Percentiles rank a stretch among this genome's conserved stretches.
Conservation (phyloP, 2,329 filamentous ascomycete species). For the Cladosporium sp. region DNA sequence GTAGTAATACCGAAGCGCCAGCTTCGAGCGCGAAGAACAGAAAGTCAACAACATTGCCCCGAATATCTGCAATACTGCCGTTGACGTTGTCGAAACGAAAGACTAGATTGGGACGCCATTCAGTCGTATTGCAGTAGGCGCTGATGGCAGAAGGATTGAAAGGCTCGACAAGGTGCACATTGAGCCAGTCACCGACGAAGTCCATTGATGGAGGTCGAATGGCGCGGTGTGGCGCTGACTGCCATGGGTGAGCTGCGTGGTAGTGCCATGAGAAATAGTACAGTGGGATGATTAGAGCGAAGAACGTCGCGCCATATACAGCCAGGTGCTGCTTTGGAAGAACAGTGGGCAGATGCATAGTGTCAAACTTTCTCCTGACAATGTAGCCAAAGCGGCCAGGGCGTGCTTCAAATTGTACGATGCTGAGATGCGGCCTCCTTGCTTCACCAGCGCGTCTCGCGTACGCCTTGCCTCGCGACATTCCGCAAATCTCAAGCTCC, state of each 20-base stretch:
- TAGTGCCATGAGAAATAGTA: constrained; percentile 21
- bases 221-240: neutral
- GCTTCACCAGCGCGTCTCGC: neutral
- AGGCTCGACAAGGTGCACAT: constrained; percentile 19
- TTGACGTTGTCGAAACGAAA: constrained; percentile 41
- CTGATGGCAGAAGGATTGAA: constrained; percentile 23
- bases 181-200: constrained; percentile 26
- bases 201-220: constrained; percentile 9
- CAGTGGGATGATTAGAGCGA: constrained; percentile 19
- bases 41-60: constrained; percentile 44
- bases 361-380: constrained; percentile 6
- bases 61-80: constrained; percentile 42
- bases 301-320: constrained; percentile 9
- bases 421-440: neutral
- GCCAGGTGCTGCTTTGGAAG: constrained; percentile 15
- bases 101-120: constrained; percentile 40
- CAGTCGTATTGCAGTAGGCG: constrained; percentile 33
- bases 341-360: constrained; percentile 16
- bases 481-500: neutral
- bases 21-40: constrained; percentile 45
- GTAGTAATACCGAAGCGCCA: constrained; percentile 36
- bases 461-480: neutral
- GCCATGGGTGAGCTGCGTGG: constrained; percentile 15
- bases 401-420: too few species aligned
- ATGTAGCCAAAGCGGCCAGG: too few species aligned